phyloP scores from a whole-genome alignment of 768 basidiomycete species.

The Agrocybe praecox region DNA sequence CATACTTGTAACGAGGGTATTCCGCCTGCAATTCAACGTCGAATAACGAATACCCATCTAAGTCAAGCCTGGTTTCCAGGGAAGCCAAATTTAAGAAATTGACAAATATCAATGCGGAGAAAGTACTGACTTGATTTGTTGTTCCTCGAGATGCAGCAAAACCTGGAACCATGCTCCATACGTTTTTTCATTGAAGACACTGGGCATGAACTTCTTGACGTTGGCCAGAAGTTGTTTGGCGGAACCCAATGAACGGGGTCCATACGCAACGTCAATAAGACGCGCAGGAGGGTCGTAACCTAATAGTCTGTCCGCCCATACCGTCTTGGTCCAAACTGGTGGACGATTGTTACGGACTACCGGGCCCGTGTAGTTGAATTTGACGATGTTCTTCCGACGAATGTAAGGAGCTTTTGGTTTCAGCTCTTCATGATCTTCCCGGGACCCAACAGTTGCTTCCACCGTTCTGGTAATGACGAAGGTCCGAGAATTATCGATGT shows the following conservation, averaged over 20 bases:
- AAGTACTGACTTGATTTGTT: constrained; percentile 41
- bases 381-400: constrained; percentile 20
- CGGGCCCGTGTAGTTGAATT: constrained; percentile 27
- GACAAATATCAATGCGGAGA: neutral
- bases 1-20: constrained; percentile 47
- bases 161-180: constrained; percentile 48
- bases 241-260: constrained; percentile 6
- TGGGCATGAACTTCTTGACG: constrained; percentile 38
- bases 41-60: constrained; percentile 37
- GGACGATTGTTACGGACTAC: constrained; percentile 39
- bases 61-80: constrained; percentile 31
- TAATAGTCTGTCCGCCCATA: constrained; percentile 34
- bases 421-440: constrained; percentile 50
- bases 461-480: constrained; percentile 53
- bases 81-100: neutral
- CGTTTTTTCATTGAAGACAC: constrained; percentile 32
- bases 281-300: constrained; percentile 31
- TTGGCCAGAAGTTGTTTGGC: constrained; percentile 16
- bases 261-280: constrained; percentile 34
- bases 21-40: constrained; percentile 36
- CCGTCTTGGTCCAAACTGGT: constrained; percentile 38
- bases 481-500: constrained; percentile 28
- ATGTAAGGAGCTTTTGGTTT: constrained; percentile 47
- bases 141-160: constrained; percentile 52
- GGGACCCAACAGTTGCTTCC: constrained; percentile 47